phyloP scores from a whole-genome alignment of 805 yeast genomes.

The Lipomyces yamanashiensis region DNA sequence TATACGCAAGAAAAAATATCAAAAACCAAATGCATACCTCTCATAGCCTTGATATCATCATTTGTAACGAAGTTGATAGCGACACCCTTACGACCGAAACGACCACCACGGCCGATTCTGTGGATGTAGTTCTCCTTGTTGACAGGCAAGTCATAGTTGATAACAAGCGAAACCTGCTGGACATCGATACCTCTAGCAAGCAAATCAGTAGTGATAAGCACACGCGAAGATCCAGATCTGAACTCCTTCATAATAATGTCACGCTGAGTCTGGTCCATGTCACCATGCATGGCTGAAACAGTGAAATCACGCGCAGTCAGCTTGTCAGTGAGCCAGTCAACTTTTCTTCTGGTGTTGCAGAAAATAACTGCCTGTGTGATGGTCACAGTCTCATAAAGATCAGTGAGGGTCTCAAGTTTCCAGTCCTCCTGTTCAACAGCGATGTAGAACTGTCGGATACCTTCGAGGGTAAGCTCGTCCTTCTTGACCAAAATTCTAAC shows the following conservation, averaged over 20 bases:
- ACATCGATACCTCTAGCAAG: slow-evolving; percentile 99
- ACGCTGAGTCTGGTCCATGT: slow-evolving; percentile 92
- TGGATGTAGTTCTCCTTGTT: slow-evolving; percentile 96
- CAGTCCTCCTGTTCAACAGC: slow-evolving; percentile 90
- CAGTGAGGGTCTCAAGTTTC: slow-evolving; percentile 94
- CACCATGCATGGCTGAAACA: slow-evolving; percentile 96
- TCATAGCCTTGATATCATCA: slow-evolving; percentile 73
- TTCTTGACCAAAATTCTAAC: slow-evolving; percentile 91
- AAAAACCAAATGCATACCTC: slow-evolving; percentile 65
- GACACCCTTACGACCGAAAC: slow-evolving; percentile 98
- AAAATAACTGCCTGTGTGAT: slow-evolving; percentile 97
- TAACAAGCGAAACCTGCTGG: slow-evolving; percentile 94
- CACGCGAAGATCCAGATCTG: slow-evolving; percentile 90
- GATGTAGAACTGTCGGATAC: slow-evolving; percentile 89
- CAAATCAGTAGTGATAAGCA: slow-evolving; percentile 93
- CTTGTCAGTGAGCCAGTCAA: slow-evolving; percentile 83
- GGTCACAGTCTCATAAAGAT: slow-evolving; percentile 90
- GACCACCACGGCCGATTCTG: slow-evolving; percentile 97
- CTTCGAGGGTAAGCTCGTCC: slow-evolving; percentile 92
- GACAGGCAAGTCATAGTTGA: slow-evolving; percentile 91
- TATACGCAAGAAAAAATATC: too few species aligned
- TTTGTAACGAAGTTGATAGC: slow-evolving; percentile 92
- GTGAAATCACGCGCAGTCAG: slow-evolving; percentile 83
- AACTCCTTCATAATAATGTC: slow-evolving; percentile 95
- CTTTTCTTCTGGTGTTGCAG: slow-evolving; percentile 96